Percentiles rank a stretch among this genome's conserved stretches.
These are phyloP conservation scores for Phytopythium ostracodes DNA, from an alignment of 352 stramenopile genomes.

Conservation along the genomic window DNA sequence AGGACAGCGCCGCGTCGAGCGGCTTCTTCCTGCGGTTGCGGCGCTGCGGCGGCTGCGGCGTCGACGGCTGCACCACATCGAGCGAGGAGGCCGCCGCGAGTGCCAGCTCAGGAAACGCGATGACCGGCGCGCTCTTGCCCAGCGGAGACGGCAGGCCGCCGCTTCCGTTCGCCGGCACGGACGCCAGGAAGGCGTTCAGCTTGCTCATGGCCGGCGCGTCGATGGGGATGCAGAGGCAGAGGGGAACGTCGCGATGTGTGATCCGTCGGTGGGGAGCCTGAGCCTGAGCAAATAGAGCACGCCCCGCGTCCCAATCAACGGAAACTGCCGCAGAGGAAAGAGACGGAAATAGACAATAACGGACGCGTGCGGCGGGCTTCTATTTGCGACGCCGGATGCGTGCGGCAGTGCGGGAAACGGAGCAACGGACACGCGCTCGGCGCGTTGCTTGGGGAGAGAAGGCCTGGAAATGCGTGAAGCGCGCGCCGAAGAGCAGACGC, in stretches of 20 bases:
- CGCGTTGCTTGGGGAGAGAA: no score
- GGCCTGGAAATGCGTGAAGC: no score
- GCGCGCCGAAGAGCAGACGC: no score
- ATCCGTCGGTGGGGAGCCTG: no score
- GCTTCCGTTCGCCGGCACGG: slow-evolving; percentile 48
- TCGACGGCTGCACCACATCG: slow-evolving; percentile 23
- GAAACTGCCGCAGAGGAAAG: background rate
- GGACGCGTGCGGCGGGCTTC: background rate
- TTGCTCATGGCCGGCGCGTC: slow-evolving; percentile 27
- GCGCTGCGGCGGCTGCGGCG: slow-evolving; percentile 39
- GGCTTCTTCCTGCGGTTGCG: slow-evolving; percentile 18
- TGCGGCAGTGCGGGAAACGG: slow-evolving; percentile 1
- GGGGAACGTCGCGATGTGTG: no score
- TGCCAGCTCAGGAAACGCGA: slow-evolving; percentile 27
- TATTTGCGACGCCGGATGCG: background rate
- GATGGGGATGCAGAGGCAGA: no score
- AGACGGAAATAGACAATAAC: background rate
- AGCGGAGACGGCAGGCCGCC: slow-evolving; percentile 29
- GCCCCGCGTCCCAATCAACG: background rate
- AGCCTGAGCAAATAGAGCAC: no score
- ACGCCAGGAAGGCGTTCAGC: slow-evolving; percentile 73
- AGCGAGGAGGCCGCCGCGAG: slow-evolving; percentile 12
- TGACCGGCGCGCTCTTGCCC: slow-evolving; percentile 19
- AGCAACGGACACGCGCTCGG: background rate
- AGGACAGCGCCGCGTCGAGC: slow-evolving; percentile 11